Evolutionary conservation across 202 grass and related monocot genomes (phyloP).

Genomic region (Schoenoplectus tabernaemontani): DNA sequence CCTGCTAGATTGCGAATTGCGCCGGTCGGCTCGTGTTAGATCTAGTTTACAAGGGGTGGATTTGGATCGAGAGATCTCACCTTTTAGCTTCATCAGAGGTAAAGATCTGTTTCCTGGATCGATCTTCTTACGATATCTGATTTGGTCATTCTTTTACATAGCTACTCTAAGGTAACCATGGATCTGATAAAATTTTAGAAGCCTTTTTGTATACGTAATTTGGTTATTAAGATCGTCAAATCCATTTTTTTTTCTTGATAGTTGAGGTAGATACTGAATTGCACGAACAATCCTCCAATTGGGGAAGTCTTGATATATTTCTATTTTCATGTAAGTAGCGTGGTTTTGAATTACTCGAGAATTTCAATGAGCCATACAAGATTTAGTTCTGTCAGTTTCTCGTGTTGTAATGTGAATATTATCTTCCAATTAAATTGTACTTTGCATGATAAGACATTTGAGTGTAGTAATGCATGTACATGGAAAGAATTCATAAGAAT

Average conservation of each 20-base stretch:
- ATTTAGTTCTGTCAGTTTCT: background rate
- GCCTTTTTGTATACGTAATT: background rate
- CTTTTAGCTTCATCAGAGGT: background rate
- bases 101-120: conserved; percentile 7
- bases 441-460: background rate
- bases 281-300: background rate
- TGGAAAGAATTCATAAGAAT: background rate
- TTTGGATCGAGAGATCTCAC: conserved; percentile 9
- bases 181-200: conserved; percentile 15
- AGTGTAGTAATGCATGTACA: background rate
- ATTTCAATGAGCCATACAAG: background rate
- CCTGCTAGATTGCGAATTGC: background rate
- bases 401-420: background rate
- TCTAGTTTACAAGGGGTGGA: background rate
- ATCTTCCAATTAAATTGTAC: background rate
- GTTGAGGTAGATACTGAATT: background rate
- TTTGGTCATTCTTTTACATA: background rate
- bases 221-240: background rate
- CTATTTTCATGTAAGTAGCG: background rate
- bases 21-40: conserved; percentile 4
- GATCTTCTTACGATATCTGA: conserved; percentile 7
- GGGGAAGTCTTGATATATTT: background rate
- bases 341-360: background rate
- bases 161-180: conserved; percentile 10
- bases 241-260: no score